These are phyloP conservation scores for Centella asiatica DNA, from an alignment of 129 eudicot species.

Conservation along the genomic window DNA sequence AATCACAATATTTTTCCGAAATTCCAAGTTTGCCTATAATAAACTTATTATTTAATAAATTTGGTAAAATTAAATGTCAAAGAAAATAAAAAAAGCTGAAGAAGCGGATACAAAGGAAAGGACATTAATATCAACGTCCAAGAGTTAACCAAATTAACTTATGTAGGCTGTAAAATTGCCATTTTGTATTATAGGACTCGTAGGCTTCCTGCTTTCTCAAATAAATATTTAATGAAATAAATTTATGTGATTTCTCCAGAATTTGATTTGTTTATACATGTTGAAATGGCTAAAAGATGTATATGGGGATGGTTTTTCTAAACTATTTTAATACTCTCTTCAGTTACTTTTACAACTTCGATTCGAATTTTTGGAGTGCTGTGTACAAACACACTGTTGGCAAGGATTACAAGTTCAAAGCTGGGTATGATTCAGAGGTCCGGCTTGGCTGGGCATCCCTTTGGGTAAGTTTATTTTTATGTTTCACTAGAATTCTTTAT, in stretches of 20 bases:
- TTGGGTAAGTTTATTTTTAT: conserved; percentile 52
- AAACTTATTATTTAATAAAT: too few species aligned
- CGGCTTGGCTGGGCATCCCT: conserved; percentile 95
- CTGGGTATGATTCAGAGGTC: conserved; percentile 86
- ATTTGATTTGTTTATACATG: too few species aligned
- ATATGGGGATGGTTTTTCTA: conserved; percentile 9
- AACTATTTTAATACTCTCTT: conserved; percentile 7
- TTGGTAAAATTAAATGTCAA: too few species aligned
- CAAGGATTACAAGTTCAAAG: conserved; percentile 80
- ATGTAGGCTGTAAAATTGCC: not conserved
- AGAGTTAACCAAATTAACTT: too few species aligned
- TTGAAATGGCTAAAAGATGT: not conserved
- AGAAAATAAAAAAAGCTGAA: too few species aligned
- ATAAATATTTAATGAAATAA: too few species aligned
- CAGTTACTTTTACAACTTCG: conserved; percentile 81
- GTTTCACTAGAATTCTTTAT: not conserved
- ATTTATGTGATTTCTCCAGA: too few species aligned
- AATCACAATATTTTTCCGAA: too few species aligned
- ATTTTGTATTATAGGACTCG: not conserved
- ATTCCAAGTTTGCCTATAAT: too few species aligned
- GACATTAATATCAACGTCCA: not conserved
- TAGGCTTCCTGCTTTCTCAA: too few species aligned
- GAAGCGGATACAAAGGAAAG: not conserved
- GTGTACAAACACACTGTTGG: conserved; percentile 79
- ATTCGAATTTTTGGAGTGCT: conserved; percentile 71